Evolutionary conservation across 345 rosid genomes (phyloP), one percentile per base, ranked within the genome.

Genomic region (Lumnitzera littorea): DNA sequence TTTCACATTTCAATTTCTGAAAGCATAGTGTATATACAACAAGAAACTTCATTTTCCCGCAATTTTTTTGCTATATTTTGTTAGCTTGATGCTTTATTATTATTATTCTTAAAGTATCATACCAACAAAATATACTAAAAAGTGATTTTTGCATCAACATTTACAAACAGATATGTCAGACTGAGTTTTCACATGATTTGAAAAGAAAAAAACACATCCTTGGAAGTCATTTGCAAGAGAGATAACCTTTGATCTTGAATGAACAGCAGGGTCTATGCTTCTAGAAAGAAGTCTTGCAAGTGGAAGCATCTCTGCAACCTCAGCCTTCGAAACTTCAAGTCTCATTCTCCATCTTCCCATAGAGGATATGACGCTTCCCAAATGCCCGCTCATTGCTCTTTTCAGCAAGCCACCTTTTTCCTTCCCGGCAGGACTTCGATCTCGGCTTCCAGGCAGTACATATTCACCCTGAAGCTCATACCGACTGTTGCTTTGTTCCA

Each of bases 321-420:
- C 96, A 60, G 98, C 98, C 70, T 78, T 83, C 60, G 98, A 92
- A 77, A 92, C 98, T 80, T 92, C 98, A 70, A 92, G 96, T 78
- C 98, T 86, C 94, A 92, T 81, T 79, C 98, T 87, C 98, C 98
- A 92, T 77, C 98, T 85, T 77, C 98, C 96, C 90, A 92, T 82
- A 46, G 96, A 87, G 67, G 98, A 92, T 75, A 92, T 92, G 78
- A 87, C 96, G 72, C 96, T 92, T 60, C 96, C 84, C 27, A 89
- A 79, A 70, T 89, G 96, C 41, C 98, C 98, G 52, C 87, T 82
- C 96, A 89, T 87, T 69, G 94, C 96, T 74, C 88, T 84, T 83
- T 84, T 77, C 41, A 92, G 80, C 76, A 92, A 80, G 64, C 84
- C 89, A 69, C 80, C 96, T 61, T 64, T 79, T 73, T 76, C 88